Conservation (phyloP, 2,329 filamentous ascomycete species). For the Colletotrichum tropicale region DNA sequence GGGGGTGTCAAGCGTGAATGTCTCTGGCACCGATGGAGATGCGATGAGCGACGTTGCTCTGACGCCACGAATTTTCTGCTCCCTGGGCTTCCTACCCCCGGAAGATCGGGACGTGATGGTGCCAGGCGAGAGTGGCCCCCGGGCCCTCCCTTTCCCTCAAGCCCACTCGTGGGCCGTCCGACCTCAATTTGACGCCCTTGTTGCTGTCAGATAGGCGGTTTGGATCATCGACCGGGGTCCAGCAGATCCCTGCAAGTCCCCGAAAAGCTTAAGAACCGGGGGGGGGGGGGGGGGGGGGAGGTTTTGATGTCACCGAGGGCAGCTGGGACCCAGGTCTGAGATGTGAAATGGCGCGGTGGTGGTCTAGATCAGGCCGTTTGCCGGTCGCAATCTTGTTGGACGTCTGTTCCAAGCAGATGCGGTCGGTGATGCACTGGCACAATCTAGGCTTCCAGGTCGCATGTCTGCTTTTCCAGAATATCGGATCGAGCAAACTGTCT, state of each 20-base stretch:
- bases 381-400: neutral
- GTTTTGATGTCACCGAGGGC: slow-evolving; percentile 5
- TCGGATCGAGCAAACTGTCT: neutral
- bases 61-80: neutral
- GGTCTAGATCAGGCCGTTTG: neutral
- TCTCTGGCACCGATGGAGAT: neutral
- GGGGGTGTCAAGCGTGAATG: neutral
- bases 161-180: neutral
- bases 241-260: slow-evolving; percentile 6
- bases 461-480: neutral
- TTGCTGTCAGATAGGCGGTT: neutral
- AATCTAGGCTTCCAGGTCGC: neutral
- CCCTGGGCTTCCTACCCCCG: neutral
- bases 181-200: neutral
- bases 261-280: slow-evolving; percentile 9
- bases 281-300: neutral
- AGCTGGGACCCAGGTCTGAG: neutral
- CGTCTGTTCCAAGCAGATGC: neutral
- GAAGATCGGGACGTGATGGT: neutral
- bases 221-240: neutral
- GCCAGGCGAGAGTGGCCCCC: neutral
- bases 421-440: neutral
- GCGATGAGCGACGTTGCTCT: neutral
- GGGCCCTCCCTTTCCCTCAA: neutral
- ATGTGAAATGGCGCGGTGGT: neutral